A percentile compares a stretch with the other conserved stretches of the same genome.
Conservation (phyloP, 768 basidiomycete species). For the Boletus sp. region DNA sequence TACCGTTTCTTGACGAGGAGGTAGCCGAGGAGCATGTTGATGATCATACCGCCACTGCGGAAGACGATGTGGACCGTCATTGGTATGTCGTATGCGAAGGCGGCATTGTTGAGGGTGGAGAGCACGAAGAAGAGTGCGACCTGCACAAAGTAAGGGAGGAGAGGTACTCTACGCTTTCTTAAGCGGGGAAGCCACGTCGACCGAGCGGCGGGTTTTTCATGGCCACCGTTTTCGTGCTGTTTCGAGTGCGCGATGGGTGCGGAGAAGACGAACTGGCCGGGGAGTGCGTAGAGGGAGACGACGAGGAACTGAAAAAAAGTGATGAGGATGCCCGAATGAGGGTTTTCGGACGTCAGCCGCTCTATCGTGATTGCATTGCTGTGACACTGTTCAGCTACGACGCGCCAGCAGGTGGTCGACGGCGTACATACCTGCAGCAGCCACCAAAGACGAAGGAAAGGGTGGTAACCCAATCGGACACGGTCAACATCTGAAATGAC, state of each 20-base stretch:
- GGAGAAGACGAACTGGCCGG: slow-evolving; percentile 48
- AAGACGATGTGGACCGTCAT: slow-evolving; percentile 96
- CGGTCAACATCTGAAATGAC: slow-evolving; percentile 21
- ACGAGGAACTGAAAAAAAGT: slow-evolving; percentile 85
- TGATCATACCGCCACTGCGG: slow-evolving; percentile 80
- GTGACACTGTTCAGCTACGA: not conserved
- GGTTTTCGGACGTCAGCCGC: slow-evolving; percentile 64
- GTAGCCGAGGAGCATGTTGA: slow-evolving; percentile 82
- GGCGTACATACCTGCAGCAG: slow-evolving; percentile 69
- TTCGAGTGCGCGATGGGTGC: not conserved
- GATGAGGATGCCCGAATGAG: slow-evolving; percentile 75
- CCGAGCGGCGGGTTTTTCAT: too few relatives aligned
- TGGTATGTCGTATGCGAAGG: slow-evolving; percentile 83
- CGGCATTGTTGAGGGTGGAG: slow-evolving; percentile 87
- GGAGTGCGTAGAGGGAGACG: slow-evolving; percentile 73
- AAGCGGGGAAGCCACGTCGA: slow-evolving; percentile 42
- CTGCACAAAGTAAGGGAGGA: slow-evolving; percentile 73
- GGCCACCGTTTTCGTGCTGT: too few relatives aligned
- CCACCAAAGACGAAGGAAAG: slow-evolving; percentile 83
- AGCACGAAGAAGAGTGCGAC: slow-evolving; percentile 78
- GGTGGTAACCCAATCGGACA: slow-evolving; percentile 56
- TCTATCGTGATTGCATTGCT: slow-evolving; percentile 82
- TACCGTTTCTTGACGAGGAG: slow-evolving; percentile 62
- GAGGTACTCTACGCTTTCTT: slow-evolving; percentile 64
- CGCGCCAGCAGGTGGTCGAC: not conserved